These are phyloP conservation scores for Arctostaphylos glauca DNA, from an alignment of 148 eudicot genomes.

Conservation along the genomic window DNA sequence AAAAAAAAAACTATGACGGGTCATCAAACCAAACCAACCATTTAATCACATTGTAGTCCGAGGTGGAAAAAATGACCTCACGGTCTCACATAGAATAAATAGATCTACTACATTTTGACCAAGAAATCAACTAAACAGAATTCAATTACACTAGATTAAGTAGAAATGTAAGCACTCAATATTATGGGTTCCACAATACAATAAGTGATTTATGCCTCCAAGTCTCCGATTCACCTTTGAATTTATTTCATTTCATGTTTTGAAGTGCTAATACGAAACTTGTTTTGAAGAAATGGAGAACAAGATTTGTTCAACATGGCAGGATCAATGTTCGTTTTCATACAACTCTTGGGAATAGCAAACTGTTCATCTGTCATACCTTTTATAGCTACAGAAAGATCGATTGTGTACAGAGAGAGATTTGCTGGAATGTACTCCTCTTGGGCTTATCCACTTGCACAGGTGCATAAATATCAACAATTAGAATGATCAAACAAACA, in stretches of 20 bases:
- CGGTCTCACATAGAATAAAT: neutral
- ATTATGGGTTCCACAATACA: neutral
- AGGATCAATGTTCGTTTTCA: slow-evolving; percentile 33
- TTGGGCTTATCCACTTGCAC: slow-evolving; percentile 46
- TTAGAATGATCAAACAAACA: no score
- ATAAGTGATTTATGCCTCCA: neutral
- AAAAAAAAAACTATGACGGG: neutral
- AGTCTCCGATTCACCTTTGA: neutral
- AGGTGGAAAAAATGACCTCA: neutral
- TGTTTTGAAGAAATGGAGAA: slow-evolving; percentile 19
- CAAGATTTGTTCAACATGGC: slow-evolving; percentile 34
- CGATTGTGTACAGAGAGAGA: slow-evolving; percentile 39
- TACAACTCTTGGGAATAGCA: slow-evolving; percentile 29
- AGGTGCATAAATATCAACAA: slow-evolving; percentile 24
- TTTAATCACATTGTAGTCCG: neutral
- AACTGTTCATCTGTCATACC: slow-evolving; percentile 40
- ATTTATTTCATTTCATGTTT: neutral
- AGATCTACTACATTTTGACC: neutral
- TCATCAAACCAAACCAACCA: neutral
- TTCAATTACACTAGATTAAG: neutral
- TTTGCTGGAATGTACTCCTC: slow-evolving; percentile 39
- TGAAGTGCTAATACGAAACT: neutral
- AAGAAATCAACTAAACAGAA: neutral
- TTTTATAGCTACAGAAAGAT: slow-evolving; percentile 34
- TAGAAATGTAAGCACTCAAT: neutral